Evolutionary conservation across 179 eudicot species (phyloP).

Genomic region (Silene noctiflora): DNA sequence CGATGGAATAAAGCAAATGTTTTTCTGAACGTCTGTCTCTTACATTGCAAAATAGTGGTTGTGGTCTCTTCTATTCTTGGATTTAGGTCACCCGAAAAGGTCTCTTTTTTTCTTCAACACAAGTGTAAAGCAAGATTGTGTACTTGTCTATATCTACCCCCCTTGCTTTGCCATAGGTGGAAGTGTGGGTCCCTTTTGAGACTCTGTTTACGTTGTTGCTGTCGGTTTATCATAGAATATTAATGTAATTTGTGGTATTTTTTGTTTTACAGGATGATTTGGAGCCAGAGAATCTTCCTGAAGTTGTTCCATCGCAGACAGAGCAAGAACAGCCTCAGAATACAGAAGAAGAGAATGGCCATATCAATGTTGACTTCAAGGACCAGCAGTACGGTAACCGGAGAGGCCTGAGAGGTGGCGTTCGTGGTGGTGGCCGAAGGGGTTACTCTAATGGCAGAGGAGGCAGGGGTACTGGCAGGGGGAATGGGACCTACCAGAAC

Average conservation of each 20-base stretch:
- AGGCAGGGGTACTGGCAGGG: constrained; percentile 54
- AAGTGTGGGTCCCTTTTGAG: not conserved
- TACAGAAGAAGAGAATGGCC: constrained; percentile 39
- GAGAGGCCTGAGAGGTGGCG: constrained; percentile 51
- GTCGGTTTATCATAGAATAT: not conserved
- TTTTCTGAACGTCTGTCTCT: not conserved
- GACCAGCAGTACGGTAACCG: constrained; percentile 54
- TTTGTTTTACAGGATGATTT: constrained; percentile 41
- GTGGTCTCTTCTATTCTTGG: not conserved
- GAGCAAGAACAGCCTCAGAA: constrained; percentile 37
- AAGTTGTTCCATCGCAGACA: constrained; percentile 35
- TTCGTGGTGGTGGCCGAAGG: constrained; percentile 57
- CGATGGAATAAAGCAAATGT: not conserved
- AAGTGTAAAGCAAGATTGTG: not conserved
- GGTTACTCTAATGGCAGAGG: constrained; percentile 70
- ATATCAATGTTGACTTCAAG: constrained; percentile 34
- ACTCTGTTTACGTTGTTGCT: too few relatives aligned
- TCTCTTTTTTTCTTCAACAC: not conserved
- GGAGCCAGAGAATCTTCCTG: constrained; percentile 41
- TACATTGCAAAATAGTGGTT: not conserved
- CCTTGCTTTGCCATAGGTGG: not conserved
- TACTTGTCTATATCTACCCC: not conserved
- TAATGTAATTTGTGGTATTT: not conserved
- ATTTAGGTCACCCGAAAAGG: not conserved
- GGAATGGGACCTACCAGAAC: constrained; percentile 66